These are phyloP conservation scores for Quercus tomentella DNA, from an alignment of 331 rosid genomes.

Conservation along the genomic window DNA sequence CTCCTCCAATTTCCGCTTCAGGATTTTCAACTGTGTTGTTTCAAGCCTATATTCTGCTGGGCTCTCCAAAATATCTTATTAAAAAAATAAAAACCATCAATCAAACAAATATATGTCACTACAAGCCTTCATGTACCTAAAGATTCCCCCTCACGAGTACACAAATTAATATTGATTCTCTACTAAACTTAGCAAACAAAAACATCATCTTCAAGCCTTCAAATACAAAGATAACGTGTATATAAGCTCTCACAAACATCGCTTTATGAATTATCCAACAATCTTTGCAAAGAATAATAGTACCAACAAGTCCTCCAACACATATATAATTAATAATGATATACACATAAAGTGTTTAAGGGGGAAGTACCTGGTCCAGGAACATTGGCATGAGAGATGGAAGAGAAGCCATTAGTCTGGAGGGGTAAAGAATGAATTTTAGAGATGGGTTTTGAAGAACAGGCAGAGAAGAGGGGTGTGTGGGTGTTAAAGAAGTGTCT, in stretches of 20 bases:
- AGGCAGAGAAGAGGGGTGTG: slow-evolving; percentile 29
- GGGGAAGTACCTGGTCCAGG: slow-evolving; percentile 42
- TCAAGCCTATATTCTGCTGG: slow-evolving; percentile 16
- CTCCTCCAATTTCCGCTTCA: slow-evolving; percentile 51
- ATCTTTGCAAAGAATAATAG: background rate
- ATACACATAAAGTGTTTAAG: background rate
- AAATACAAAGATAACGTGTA: background rate
- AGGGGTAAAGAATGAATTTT: slow-evolving; percentile 40
- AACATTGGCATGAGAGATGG: slow-evolving; percentile 33
- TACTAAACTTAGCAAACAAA: background rate
- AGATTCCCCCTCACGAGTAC: background rate
- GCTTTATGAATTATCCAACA: too few relatives aligned
- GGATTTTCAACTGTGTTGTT: slow-evolving; percentile 6
- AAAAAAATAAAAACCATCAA: background rate
- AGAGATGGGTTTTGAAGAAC: slow-evolving; percentile 35
- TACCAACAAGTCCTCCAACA: background rate
- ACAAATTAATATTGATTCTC: background rate
- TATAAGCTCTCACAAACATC: background rate
- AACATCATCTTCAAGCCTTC: background rate
- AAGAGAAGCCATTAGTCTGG: slow-evolving; percentile 53
- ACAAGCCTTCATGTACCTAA: background rate
- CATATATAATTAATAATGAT: background rate
- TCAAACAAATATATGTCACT: background rate
- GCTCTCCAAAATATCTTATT: slow-evolving; percentile 38
- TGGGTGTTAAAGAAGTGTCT: slow-evolving; percentile 18